Base-by-base conservation (phyloP, 2,329 filamentous ascomycete species). In the Colletotrichum lini region DNA sequence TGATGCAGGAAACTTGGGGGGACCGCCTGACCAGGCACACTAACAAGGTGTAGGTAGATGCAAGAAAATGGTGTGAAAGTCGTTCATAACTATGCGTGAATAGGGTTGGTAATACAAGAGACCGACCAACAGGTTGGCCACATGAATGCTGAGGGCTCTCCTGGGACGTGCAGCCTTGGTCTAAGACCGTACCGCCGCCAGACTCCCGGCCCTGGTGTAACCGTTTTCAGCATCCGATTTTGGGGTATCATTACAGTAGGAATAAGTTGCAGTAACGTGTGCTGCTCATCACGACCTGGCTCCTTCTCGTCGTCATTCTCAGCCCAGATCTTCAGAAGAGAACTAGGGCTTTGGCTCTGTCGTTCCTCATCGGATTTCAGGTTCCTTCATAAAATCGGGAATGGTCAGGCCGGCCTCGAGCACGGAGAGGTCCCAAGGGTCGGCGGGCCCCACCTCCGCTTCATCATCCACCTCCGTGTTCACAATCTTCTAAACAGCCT, bases 371-470 rank as follows among this genome's bases (percentile, higher is more conserved):
- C 83, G 79, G 69, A 84, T 79, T 74, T 84, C 83, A 1, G 82
- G 81, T 62, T 84, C 82, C 4, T 81, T 79, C 80, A 84, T 83
- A 66, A 84, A 84, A 52, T 84, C 82, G 1, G 82, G 81, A 50
- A 83, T 77, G 7, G 79, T 72, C 30, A 84, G 76, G 1, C 78
- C 81, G 4, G 78, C 76, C 15, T 83, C 81, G 0, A 78, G 80
- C 5, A 68, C 65, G 23, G 69, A 69, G 7, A 72, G 67, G 13
- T 72, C 69, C 69, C 69, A 72, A 16, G 77, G 74, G 57, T 84
- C 80, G 9, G 73, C 66, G 10, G 70, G 60, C 18, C 44, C 69
- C 47, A 63, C 66, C 6, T 42, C 66, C 18, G 35, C 45, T 4
- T 68, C 67, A 7, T 61, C 64, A 23, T 65, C 66, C 18, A 35